Evolutionary conservation across 305 asterid genomes (phyloP), one percentile per base, ranked within the genome.

Genomic region (Rubia balearica): DNA sequence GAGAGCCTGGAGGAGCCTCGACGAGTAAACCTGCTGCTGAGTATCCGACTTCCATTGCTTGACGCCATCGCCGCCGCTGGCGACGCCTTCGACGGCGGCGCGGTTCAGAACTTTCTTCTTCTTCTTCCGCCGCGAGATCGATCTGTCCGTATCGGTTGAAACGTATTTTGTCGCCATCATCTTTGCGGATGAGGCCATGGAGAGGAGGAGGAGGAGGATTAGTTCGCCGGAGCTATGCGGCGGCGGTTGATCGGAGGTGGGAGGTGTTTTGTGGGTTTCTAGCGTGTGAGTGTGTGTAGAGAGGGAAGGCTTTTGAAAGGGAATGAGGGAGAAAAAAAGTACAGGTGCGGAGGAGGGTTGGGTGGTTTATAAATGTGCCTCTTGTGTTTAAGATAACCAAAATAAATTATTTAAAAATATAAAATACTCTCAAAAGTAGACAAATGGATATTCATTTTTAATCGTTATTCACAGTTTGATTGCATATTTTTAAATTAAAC

Each of bases 21-120:
- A 88, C 1, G 96, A 89, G 87, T 94, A 94, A 42, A 83, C 87
- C 78, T 88, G 95, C 61, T 94, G 92, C 80, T 87, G 97, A 14
- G 86, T 73, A 22, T 91, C 96, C 33, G 98, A 89, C 71, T 84
- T 88, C 99, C 99, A 94, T 74, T 84, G 83, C 14, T 80, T 75
- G 6, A 83, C 66, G 14, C 21, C 14, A 13, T 33, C 66, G n/a
- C 66, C 17, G 40, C 22, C 48, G 36, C 27, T 21, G 62, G 62
- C 62, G 14, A 7, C 0, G 0, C 27, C 27, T 0, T 24, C 45
- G 0, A 80, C 13, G n/a, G 71, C 55, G 60, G 55, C 33, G 62
- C 74, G 77, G 40, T 38, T 70, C 27, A 6, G 57, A 49, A 73
- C 81, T 76, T 81, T 87, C 88, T 85, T 90, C 80, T 72, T 90